phyloP scores from a whole-genome alignment of 2,329 filamentous ascomycete genomes.

The Nigrospora oryzae region DNA sequence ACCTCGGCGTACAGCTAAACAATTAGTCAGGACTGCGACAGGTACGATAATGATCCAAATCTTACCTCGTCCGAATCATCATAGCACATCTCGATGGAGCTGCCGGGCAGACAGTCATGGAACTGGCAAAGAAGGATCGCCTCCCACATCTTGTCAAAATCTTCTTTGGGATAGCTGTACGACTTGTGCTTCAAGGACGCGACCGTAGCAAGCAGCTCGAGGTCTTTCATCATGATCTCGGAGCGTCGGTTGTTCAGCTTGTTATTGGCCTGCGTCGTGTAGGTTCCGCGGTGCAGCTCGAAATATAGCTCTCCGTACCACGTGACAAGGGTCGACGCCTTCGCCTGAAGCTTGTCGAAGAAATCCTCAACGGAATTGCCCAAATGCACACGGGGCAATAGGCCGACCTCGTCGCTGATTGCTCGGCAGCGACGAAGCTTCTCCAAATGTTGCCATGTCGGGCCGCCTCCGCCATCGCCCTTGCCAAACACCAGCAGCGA shows the following conservation, averaged over 20 bases:
- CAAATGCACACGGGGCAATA: constrained; percentile 80
- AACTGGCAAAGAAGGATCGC: constrained; percentile 87
- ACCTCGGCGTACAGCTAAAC: constrained; percentile 68
- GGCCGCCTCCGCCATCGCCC: constrained; percentile 90
- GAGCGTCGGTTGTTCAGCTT: constrained; percentile 87
- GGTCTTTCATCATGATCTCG: constrained; percentile 76
- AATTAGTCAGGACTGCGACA: constrained; percentile 11
- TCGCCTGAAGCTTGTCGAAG: constrained; percentile 77
- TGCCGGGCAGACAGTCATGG: constrained; percentile 93
- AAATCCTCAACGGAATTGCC: constrained; percentile 90
- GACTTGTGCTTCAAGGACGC: constrained; percentile 63
- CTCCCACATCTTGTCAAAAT: constrained; percentile 97
- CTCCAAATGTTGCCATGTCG: constrained; percentile 88
- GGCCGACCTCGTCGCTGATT: constrained; percentile 76
- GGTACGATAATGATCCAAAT: not conserved
- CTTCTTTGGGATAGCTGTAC: constrained; percentile 87
- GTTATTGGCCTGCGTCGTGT: constrained; percentile 96
- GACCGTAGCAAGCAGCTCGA: constrained; percentile 81
- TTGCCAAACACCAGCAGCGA: constrained; percentile 93
- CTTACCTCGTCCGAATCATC: constrained; percentile 78
- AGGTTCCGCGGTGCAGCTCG: constrained; percentile 92
- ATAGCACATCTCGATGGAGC: constrained; percentile 96
- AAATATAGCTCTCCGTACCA: constrained; percentile 99
- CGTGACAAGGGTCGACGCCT: constrained; percentile 71
- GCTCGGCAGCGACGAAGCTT: constrained; percentile 90